Evolutionary conservation across 805 yeast species (phyloP).

Genomic region (Cyberlindnera saturnus): DNA sequence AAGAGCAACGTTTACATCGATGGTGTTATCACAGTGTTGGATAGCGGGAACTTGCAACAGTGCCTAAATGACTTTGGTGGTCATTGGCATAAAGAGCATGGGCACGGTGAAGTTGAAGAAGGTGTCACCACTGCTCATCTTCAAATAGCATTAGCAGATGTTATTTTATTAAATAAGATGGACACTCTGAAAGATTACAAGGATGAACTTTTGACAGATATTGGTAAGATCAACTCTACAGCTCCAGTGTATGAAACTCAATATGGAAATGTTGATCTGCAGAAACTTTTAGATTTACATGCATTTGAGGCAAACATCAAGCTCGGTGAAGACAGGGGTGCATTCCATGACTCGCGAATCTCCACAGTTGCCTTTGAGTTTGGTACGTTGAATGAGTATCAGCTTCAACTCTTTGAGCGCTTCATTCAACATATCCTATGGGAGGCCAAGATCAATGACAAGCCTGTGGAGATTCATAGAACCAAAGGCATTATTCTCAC

Average conservation of each 20-base stretch:
- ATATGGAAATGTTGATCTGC: slow-evolving; percentile 70
- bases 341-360: slow-evolving; percentile 46
- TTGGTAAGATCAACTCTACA: slow-evolving; percentile 54
- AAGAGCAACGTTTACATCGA: slow-evolving; percentile 82
- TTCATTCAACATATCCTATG: slow-evolving; percentile 72
- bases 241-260: slow-evolving; percentile 64
- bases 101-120: slow-evolving; percentile 35
- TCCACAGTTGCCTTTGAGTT: slow-evolving; percentile 48
- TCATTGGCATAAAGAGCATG: slow-evolving; percentile 54
- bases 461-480: slow-evolving; percentile 65
- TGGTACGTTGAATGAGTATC: slow-evolving; percentile 26
- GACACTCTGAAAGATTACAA: slow-evolving; percentile 42
- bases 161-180: slow-evolving; percentile 69
- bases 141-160: slow-evolving; percentile 89
- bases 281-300: slow-evolving; percentile 65
- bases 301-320: slow-evolving; percentile 54
- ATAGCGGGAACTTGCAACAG: slow-evolving; percentile 55
- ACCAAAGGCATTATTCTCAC: slow-evolving; percentile 66
- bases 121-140: slow-evolving; percentile 75
- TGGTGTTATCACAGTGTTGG: slow-evolving; percentile 86
- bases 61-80: slow-evolving; percentile 70
- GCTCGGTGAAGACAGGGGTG: slow-evolving; percentile 20
- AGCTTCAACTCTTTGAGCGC: slow-evolving; percentile 43
- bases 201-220: slow-evolving; percentile 29
- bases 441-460: slow-evolving; percentile 48